Evolutionary conservation across 441 rosid genomes (phyloP), one percentile per base, ranked within the genome.

Genomic region (Codiaeum variegatum): DNA sequence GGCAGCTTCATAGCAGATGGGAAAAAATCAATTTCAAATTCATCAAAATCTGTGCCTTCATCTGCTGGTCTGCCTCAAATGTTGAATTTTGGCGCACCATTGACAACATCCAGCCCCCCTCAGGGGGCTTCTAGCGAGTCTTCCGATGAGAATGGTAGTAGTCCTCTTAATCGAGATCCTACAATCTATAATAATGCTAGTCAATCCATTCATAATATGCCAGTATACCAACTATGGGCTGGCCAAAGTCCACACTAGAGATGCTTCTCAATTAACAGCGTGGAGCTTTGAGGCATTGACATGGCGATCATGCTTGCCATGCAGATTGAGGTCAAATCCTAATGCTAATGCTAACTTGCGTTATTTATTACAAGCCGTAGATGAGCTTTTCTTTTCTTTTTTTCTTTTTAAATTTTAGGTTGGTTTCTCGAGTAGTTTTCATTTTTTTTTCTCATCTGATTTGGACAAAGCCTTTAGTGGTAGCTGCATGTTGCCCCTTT

Each of bases 1-100:
- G 99, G 98, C 70, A 94, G 99, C 86, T 94, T 92, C 73, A 77
- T 91, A 19, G 82, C 85, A 6, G 93, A 86, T 52, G 90, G 78
- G 18, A 94, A 85, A 79, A 94, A 88, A 76, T 80, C 81, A 34
- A 87, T 75, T 19, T 73, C 82, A 9, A 81, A 60, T 26, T 47
- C 67, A 34, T 72, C 72, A 71, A 85, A 79, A 70, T 81, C 89
- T 0, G 92, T 81, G 66, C 80, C 89, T 19, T 83, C 90, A 40
- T 78, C 88, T 0, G 74, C 83, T 42, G 74, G 87, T 38, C 77
- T 82, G 66, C 77, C 88, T 18, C 88, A 87, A 58, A 85, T 84
- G 86, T 76, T 88, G 82, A 88, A 72, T 83, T 94, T 88, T 40
- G 88, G 90, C 46, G 77, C 82, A 38, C 83, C 89, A 44, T 70